Conservation (phyloP, 352 stramenopile genomes). For the Achlya hypogyna region DNA sequence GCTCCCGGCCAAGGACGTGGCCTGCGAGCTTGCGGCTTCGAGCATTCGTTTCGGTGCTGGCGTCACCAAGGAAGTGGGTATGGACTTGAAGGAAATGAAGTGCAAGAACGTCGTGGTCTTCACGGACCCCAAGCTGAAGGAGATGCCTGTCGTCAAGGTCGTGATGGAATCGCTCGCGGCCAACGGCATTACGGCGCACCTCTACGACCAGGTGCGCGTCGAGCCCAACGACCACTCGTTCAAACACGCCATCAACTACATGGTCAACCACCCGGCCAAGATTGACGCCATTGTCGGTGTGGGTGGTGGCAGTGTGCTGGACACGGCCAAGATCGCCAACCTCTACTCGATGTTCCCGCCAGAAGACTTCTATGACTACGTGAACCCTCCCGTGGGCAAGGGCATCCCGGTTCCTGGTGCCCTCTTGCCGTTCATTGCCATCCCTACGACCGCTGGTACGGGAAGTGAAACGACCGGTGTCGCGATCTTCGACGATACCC, state of each 20-base stretch:
- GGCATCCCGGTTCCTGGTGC: constrained; percentile 30
- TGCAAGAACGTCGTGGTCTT: constrained; percentile 31
- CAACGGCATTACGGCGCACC: constrained; percentile 22
- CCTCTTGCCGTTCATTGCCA: constrained; percentile 33
- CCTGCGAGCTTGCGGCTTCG: constrained; percentile 33
- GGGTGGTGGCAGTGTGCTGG: constrained; percentile 35
- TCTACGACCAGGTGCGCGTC: constrained; percentile 33
- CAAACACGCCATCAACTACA: constrained; percentile 35
- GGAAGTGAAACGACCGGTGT: constrained; percentile 37
- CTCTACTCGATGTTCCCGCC: constrained; percentile 31
- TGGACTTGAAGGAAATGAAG: constrained; percentile 29
- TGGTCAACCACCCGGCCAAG: background rate
- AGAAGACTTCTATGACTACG: constrained; percentile 41
- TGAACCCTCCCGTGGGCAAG: constrained; percentile 36
- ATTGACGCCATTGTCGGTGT: constrained; percentile 32
- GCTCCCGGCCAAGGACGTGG: constrained; percentile 7
- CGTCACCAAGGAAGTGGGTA: constrained; percentile 31
- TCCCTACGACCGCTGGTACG: constrained; percentile 38
- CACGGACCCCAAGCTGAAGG: constrained; percentile 28
- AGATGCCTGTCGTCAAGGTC: constrained; percentile 24
- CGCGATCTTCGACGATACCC: constrained; percentile 38
- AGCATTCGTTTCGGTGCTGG: constrained; percentile 32
- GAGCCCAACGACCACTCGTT: constrained; percentile 40
- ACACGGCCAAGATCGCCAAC: constrained; percentile 43
- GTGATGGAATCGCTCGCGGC: constrained; percentile 29